These are phyloP conservation scores for Aspergillus aculeatinus DNA, from an alignment of 2,329 filamentous ascomycete species.

Conservation along the genomic window DNA sequence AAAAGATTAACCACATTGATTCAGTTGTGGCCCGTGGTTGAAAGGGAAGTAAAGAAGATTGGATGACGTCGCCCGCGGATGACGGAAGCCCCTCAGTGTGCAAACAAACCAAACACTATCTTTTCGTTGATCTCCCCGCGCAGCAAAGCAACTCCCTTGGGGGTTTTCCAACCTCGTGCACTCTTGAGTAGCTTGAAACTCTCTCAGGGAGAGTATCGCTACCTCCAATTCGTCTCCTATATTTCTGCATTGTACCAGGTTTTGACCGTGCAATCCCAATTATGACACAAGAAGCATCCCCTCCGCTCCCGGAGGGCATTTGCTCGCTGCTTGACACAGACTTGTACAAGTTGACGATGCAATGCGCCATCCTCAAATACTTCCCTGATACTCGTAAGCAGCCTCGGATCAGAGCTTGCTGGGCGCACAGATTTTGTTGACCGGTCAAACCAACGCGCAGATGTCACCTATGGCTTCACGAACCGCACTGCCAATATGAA, in stretches of 20 bases:
- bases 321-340: conserved; percentile 80
- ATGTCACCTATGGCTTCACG: conserved; percentile 89
- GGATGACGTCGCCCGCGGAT: neutral
- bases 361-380: conserved; percentile 92
- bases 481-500: conserved; percentile 95
- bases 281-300: conserved; percentile 30
- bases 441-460: conserved; percentile 26
- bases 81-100: conserved; percentile 6
- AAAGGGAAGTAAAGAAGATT: neutral
- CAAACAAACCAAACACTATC: conserved; percentile 17
- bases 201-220: neutral
- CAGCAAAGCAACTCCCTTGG: conserved; percentile 9
- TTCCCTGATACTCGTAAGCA: conserved; percentile 65
- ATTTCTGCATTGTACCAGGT: neutral
- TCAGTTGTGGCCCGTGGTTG: too few relatives aligned
- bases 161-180: conserved; percentile 3
- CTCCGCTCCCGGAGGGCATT: conserved; percentile 62
- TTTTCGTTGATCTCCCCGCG: conserved; percentile 8
- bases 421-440: too few relatives aligned
- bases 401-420: too few relatives aligned
- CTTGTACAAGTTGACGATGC: conserved; percentile 98
- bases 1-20: too few relatives aligned
- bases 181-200: conserved; percentile 2
- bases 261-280: neutral
- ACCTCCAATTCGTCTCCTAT: neutral